A percentile compares a stretch with the other conserved stretches of the same genome.
phyloP scores from a whole-genome alignment of 306 rosid species.

The Vigna hirtella region DNA sequence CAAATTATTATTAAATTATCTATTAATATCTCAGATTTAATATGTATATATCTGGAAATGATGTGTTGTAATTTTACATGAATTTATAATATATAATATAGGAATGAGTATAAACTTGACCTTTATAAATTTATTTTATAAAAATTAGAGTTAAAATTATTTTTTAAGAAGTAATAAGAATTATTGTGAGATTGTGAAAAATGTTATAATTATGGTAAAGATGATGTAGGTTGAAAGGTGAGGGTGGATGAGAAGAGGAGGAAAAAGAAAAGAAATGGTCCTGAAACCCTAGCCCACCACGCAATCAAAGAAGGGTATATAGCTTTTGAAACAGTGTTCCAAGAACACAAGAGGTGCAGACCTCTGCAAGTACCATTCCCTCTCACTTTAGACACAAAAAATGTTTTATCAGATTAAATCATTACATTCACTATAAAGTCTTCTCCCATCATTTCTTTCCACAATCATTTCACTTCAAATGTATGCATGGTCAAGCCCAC shows the following conservation, averaged over 20 bases:
- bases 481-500: constrained; percentile 10
- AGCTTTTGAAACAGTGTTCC: constrained; percentile 5
- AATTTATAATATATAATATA: too few species aligned
- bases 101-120: too few species aligned
- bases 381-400: constrained; percentile 2
- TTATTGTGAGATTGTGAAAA: too few species aligned
- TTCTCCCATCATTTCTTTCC: constrained; percentile 34
- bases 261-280: neutral
- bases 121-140: too few species aligned
- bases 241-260: neutral
- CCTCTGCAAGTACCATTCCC: neutral
- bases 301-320: neutral
- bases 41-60: too few species aligned
- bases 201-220: neutral
- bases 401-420: constrained; percentile 15
- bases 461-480: constrained; percentile 9
- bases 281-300: constrained; percentile 35
- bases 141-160: too few species aligned
- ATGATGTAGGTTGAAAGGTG: neutral
- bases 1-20: too few species aligned
- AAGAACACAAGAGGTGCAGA: neutral
- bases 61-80: too few species aligned
- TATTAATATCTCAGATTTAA: too few species aligned
- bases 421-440: constrained; percentile 24
- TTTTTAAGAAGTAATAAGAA: too few species aligned